Percentiles rank a stretch among this genome's conserved stretches.
phyloP scores from a whole-genome alignment of 495 filamentous ascomycete species.

The Cercophora samala region DNA sequence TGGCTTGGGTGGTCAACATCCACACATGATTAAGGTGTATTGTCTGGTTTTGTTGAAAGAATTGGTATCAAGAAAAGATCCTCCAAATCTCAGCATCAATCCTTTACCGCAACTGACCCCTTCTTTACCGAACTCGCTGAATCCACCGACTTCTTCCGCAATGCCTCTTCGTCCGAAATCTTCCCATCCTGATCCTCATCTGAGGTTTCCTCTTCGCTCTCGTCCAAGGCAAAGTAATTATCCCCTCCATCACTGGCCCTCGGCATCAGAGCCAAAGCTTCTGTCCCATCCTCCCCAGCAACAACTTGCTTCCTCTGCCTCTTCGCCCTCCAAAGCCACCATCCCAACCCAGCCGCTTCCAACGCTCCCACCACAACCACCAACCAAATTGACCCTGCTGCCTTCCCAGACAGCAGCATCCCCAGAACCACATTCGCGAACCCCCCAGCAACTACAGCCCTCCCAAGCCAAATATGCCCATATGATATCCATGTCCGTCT shows the following conservation, averaged over 20 bases:
- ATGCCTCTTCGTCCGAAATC: neutral
- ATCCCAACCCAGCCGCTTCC: constrained; percentile 17
- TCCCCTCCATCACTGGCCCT: neutral
- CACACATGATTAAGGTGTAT: neutral
- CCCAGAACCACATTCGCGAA: constrained; percentile 31
- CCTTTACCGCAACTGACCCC: neutral
- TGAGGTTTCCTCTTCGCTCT: neutral
- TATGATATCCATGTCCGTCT: constrained; percentile 30
- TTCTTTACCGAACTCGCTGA: neutral
- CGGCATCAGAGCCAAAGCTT: constrained; percentile 2
- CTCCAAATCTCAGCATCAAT: neutral
- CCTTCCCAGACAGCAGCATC: constrained; percentile 23
- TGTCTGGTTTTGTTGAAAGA: neutral
- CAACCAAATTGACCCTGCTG: constrained; percentile 3
- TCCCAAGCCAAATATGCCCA: constrained; percentile 29
- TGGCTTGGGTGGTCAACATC: neutral
- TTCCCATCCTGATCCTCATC: neutral
- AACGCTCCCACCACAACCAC: constrained; percentile 8
- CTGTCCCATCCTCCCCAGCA: neutral
- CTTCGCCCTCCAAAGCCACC: constrained; percentile 19
- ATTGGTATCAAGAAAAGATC: neutral
- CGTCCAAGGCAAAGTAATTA: neutral
- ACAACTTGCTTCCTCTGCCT: neutral
- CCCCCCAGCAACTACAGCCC: constrained; percentile 19
- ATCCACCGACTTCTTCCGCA: neutral